Percentiles rank a stretch among this genome's conserved stretches.
phyloP scores from a whole-genome alignment of 2,329 filamentous ascomycete genomes.

The Aspergillus sp. region DNA sequence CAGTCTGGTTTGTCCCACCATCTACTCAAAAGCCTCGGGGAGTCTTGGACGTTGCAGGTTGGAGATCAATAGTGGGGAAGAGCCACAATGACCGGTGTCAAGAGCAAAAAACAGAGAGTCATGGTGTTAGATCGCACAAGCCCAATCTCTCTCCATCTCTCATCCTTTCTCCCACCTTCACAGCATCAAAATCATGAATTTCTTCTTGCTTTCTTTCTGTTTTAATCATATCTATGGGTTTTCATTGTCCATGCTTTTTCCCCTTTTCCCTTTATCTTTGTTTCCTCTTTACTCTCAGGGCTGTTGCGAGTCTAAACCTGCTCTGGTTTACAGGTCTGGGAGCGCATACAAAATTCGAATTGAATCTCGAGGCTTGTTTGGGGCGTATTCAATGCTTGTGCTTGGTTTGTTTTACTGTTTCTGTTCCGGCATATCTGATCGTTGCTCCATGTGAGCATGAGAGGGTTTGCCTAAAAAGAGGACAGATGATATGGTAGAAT shows the following conservation, averaged over 20 bases:
- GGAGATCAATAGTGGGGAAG: background rate
- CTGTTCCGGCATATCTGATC: slow-evolving; percentile 14
- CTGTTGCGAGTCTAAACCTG: slow-evolving; percentile 10
- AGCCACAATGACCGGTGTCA: background rate
- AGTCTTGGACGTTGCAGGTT: background rate
- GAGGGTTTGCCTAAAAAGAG: slow-evolving; percentile 5
- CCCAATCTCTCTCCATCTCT: background rate
- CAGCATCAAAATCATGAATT: background rate
- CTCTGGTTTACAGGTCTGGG: slow-evolving; percentile 15
- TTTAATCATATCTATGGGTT: slow-evolving; percentile 5
- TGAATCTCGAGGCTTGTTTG: slow-evolving; percentile 18
- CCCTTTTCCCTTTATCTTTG: slow-evolving; percentile 6
- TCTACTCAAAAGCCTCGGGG: background rate
- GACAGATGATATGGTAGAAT: slow-evolving; percentile 13
- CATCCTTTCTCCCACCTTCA: background rate
- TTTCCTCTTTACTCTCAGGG: slow-evolving; percentile 9
- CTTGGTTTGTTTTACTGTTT: slow-evolving; percentile 16
- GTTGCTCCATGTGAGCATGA: slow-evolving; percentile 14
- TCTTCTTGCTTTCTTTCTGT: slow-evolving; percentile 12
- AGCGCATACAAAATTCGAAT: slow-evolving; percentile 17
- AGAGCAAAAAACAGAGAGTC: background rate
- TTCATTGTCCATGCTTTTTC: slow-evolving; percentile 6
- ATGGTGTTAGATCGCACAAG: background rate
- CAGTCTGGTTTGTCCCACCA: background rate
- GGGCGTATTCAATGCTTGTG: slow-evolving; percentile 20